These are phyloP conservation scores for Cnidoscolus chayamansa DNA, from an alignment of 441 rosid species.

Conservation along the genomic window DNA sequence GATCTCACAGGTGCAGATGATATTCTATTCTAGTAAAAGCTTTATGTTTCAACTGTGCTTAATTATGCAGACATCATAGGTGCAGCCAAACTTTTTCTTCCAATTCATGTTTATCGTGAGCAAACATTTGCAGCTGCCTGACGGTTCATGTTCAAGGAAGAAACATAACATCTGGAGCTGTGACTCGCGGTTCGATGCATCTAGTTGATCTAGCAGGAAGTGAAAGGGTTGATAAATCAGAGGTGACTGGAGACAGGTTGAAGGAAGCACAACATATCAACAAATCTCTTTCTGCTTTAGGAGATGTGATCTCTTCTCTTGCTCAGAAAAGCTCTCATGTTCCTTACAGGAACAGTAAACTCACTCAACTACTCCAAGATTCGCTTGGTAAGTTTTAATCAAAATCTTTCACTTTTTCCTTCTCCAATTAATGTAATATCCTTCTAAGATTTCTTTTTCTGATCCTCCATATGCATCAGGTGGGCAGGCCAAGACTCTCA, in stretches of 20 bases:
- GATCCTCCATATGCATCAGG: conserved; percentile 38
- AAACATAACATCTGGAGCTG: conserved; percentile 63
- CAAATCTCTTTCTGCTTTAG: conserved; percentile 83
- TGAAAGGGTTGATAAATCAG: conserved; percentile 84
- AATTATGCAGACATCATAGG: not conserved
- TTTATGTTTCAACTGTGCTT: not conserved
- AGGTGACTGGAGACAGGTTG: conserved; percentile 76
- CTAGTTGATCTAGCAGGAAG: conserved; percentile 92
- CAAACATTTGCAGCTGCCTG: conserved; percentile 57
- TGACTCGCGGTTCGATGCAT: conserved; percentile 80
- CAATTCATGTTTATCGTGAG: not conserved
- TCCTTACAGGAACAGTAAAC: conserved; percentile 88
- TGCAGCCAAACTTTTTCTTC: not conserved
- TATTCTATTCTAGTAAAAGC: not conserved
- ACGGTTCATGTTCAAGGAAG: conserved; percentile 85
- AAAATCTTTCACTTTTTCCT: not conserved
- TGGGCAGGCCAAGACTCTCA: conserved; percentile 89
- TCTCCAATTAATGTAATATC: not conserved
- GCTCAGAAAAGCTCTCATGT: conserved; percentile 77
- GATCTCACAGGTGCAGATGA: conserved; percentile 72
- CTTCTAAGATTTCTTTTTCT: conserved; percentile 9
- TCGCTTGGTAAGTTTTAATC: conserved; percentile 61
- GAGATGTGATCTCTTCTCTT: conserved; percentile 85
- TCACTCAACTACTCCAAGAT: conserved; percentile 87
- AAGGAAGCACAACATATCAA: conserved; percentile 92